A percentile compares a stretch with the other conserved stretches of the same genome.
These are phyloP conservation scores for Parastagonospora avenae DNA, from an alignment of 2,329 filamentous ascomycete species.

Conservation along the genomic window DNA sequence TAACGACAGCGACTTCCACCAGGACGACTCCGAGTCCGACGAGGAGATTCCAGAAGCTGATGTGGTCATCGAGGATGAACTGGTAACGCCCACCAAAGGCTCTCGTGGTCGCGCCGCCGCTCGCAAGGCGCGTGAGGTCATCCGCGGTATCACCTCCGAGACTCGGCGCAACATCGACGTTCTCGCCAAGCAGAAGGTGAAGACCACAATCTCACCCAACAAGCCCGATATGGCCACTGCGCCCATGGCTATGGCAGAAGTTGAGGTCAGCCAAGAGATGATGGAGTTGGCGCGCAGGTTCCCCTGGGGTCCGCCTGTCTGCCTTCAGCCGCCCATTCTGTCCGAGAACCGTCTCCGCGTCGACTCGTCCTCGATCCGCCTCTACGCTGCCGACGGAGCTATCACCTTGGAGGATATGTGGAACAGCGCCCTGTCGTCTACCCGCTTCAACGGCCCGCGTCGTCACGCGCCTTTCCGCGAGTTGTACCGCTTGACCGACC, in stretches of 20 bases:
- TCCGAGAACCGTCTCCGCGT: conserved; percentile 23
- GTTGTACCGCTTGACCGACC: conserved; percentile 29
- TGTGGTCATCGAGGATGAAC: neutral
- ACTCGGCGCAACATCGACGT: conserved; percentile 3
- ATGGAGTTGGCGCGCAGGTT: conserved; percentile 9
- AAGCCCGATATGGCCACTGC: neutral
- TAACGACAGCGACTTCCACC: conserved; percentile 24
- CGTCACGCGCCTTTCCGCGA: conserved; percentile 27
- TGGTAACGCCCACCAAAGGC: neutral
- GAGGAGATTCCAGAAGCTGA: conserved; percentile 13
- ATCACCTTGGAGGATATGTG: conserved; percentile 13
- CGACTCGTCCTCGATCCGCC: conserved; percentile 15
- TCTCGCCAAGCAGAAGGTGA: neutral
- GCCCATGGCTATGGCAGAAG: neutral
- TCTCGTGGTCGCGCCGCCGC: conserved; percentile 12
- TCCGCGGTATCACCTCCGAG: conserved; percentile 10
- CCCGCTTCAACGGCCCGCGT: conserved; percentile 27
- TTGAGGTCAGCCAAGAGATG: conserved; percentile 9
- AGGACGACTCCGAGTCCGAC: conserved; percentile 12
- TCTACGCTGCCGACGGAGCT: conserved; percentile 20
- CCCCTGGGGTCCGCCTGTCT: conserved; percentile 6
- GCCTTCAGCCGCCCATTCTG: conserved; percentile 21
- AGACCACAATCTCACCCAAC: neutral
- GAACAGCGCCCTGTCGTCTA: conserved; percentile 15
- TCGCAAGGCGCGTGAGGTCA: conserved; percentile 13